Evolutionary conservation across 345 rosid species (phyloP).

Genomic region (Gossypium herbaceum): DNA sequence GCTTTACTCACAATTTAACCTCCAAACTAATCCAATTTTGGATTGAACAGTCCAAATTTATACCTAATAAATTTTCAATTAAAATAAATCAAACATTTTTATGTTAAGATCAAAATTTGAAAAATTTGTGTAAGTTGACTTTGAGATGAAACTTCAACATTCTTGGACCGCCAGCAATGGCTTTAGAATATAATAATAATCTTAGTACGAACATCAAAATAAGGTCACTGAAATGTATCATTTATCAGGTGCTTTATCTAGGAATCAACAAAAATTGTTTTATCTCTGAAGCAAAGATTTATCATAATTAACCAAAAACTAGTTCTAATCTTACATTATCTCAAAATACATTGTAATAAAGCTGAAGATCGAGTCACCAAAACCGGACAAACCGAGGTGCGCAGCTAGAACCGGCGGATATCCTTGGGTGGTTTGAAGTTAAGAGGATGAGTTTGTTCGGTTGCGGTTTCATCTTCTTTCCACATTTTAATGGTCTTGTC

Average conservation of each 20-base stretch:
- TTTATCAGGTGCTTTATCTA: not conserved
- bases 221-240: not conserved
- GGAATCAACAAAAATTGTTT: not conserved
- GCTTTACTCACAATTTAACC: no score
- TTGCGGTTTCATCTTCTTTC: slow-evolving; percentile 96
- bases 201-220: not conserved
- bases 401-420: slow-evolving; percentile 65
- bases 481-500: slow-evolving; percentile 99
- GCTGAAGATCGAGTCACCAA: not conserved
- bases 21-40: no score
- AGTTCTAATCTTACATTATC: not conserved
- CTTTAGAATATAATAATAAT: not conserved
- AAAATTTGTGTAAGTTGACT: not conserved
- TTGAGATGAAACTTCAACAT: not conserved
- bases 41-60: no score
- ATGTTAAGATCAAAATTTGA: not conserved
- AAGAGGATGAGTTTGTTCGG: slow-evolving; percentile 78
- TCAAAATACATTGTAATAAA: not conserved
- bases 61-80: no score
- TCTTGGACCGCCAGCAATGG: not conserved
- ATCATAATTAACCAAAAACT: not conserved
- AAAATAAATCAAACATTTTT: no score
- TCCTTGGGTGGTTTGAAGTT: slow-evolving; percentile 98
- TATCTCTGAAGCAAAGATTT: not conserved
- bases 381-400: not conserved